A percentile compares a stretch with the other conserved stretches of the same genome.
phyloP scores from a whole-genome alignment of 208 protist genomes.

The Acanthamoeba castellanii region DNA sequence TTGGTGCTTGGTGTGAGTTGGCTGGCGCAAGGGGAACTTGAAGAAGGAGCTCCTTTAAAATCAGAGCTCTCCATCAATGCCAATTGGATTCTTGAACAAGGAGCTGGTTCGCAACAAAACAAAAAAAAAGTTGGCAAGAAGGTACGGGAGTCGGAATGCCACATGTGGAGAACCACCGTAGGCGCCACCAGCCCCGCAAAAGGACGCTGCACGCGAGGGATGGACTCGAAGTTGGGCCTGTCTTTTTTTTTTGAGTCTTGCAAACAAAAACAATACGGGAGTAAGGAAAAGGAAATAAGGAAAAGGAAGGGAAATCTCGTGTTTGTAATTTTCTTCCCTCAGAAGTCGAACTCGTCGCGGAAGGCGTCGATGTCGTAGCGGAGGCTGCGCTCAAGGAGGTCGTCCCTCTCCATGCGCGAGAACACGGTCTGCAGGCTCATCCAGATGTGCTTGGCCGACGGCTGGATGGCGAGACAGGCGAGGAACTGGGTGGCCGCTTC shows the following conservation, averaged over 20 bases:
- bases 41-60: too few relatives aligned
- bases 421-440: conserved; percentile 83
- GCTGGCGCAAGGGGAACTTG: too few relatives aligned
- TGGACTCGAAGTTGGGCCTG: too few relatives aligned
- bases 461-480: conserved; percentile 80
- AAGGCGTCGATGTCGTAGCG: conserved; percentile 82
- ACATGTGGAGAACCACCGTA: too few relatives aligned
- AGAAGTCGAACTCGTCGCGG: conserved; percentile 85
- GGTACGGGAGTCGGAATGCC: too few relatives aligned
- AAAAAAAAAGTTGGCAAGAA: too few relatives aligned
- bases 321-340: too few relatives aligned
- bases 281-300: neutral
- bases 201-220: too few relatives aligned
- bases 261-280: neutral
- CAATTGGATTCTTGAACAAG: too few relatives aligned
- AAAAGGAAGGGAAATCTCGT: neutral
- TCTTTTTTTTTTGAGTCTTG: neutral
- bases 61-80: too few relatives aligned
- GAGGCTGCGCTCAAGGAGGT: conserved; percentile 76
- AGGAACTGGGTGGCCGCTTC: conserved; percentile 85
- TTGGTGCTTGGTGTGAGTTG: neutral
- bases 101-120: too few relatives aligned
- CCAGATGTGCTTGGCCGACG: conserved; percentile 83
- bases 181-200: too few relatives aligned
- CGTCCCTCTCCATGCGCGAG: conserved; percentile 78